Evolutionary conservation across 2,329 filamentous ascomycete genomes (phyloP).

Genomic region (Alternaria conjuncta): DNA sequence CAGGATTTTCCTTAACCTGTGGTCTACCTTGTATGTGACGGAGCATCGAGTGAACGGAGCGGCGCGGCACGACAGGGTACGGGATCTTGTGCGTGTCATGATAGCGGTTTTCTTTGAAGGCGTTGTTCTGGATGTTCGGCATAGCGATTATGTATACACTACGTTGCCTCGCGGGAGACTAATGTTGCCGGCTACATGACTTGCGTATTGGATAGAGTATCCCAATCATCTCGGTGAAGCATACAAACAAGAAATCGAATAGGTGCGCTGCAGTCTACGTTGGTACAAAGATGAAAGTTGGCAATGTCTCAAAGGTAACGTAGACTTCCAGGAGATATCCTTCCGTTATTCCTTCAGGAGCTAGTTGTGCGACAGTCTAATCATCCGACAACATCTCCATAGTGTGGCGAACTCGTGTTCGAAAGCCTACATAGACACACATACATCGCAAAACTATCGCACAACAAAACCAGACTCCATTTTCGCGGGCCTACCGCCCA

Average conservation of each 20-base stretch:
- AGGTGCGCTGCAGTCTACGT: not conserved
- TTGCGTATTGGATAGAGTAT: not conserved
- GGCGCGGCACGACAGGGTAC: too few relatives aligned
- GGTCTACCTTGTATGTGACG: too few relatives aligned
- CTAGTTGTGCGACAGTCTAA: too few relatives aligned
- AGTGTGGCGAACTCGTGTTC: not conserved
- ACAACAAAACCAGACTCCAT: not conserved
- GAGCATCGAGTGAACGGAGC: too few relatives aligned
- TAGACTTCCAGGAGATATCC: not conserved
- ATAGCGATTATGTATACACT: not conserved
- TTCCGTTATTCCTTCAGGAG: too few relatives aligned
- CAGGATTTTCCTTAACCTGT: too few relatives aligned
- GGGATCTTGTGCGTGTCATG: too few relatives aligned
- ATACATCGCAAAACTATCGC: not conserved
- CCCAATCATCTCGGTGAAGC: not conserved
- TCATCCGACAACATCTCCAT: not conserved
- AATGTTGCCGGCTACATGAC: not conserved
- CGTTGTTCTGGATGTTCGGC: not conserved
- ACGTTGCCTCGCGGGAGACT: fast-evolving
- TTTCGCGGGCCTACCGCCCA: not conserved
- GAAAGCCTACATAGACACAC: not conserved
- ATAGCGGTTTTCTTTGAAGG: too few relatives aligned
- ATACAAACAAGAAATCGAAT: not conserved
- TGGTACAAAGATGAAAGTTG: not conserved
- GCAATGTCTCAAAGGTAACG: not conserved